Evolutionary conservation across 2,329 filamentous ascomycete species (phyloP).

Genomic region (Fusarium bactridioides): DNA sequence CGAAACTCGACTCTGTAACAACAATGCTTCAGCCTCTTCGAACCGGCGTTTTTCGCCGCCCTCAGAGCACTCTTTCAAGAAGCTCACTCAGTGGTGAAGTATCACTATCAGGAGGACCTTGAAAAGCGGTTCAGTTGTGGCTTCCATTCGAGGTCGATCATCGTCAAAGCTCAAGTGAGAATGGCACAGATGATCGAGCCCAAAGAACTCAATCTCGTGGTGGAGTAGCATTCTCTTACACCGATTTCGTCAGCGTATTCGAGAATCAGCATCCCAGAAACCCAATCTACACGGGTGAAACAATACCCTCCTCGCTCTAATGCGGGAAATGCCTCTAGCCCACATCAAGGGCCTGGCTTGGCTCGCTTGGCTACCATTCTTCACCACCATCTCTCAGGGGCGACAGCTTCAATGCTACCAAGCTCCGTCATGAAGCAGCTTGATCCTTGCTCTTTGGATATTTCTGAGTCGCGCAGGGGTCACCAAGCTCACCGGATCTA

Average conservation of each 20-base stretch:
- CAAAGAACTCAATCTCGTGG: neutral
- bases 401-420: constrained; percentile 27
- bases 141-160: neutral
- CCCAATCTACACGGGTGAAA: constrained; percentile 25
- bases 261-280: constrained; percentile 8
- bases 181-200: neutral
- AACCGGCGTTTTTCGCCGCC: neutral
- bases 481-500: constrained; percentile 9
- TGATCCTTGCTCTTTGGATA: constrained; percentile 25
- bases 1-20: constrained; percentile 59
- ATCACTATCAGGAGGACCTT: neutral
- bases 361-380: constrained; percentile 29
- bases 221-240: constrained; percentile 1
- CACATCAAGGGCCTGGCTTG: constrained; percentile 18
- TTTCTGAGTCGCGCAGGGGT: constrained; percentile 22
- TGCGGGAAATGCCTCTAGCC: constrained; percentile 25
- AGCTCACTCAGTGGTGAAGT: neutral
- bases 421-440: constrained; percentile 29
- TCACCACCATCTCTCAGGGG: constrained; percentile 26
- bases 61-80: constrained; percentile 2
- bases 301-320: constrained; percentile 29
- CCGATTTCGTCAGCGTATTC: neutral
- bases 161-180: neutral
- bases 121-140: constrained; percentile 8
- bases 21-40: constrained; percentile 53